Evolutionary conservation across 225 moss, liverwort and hornwort species (phyloP).

Genomic region (Rhytidiadelphus loreus): DNA sequence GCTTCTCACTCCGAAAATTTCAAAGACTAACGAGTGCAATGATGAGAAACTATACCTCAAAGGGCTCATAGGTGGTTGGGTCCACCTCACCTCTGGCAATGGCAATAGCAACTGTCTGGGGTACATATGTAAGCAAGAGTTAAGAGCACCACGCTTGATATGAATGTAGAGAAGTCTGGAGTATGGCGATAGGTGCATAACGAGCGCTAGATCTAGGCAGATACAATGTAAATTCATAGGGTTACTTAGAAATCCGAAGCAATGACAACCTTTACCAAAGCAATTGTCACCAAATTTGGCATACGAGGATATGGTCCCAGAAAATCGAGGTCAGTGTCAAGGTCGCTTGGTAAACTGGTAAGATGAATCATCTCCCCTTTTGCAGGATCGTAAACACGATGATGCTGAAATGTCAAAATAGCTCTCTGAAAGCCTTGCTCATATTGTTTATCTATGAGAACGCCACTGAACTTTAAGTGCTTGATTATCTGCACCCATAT

Average conservation of each 20-base stretch:
- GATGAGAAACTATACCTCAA: slow-evolving; percentile 45
- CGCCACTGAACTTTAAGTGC: slow-evolving; percentile 79
- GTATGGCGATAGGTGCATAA: neutral
- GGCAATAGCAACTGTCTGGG: slow-evolving; percentile 45
- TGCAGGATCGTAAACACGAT: slow-evolving; percentile 74
- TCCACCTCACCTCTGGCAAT: slow-evolving; percentile 84
- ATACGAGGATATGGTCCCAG: slow-evolving; percentile 94
- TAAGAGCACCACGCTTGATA: slow-evolving; percentile 19
- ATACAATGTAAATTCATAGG: neutral
- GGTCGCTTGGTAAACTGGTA: slow-evolving; percentile 42
- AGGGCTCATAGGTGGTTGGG: slow-evolving; percentile 62
- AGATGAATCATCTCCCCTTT: slow-evolving; percentile 66
- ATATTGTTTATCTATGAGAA: slow-evolving; percentile 50
- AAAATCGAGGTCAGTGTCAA: slow-evolving; percentile 54
- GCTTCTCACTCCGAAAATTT: neutral
- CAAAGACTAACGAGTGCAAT: neutral
- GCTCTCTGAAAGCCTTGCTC: slow-evolving; percentile 73
- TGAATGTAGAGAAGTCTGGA: neutral
- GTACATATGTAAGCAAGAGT: slow-evolving; percentile 54
- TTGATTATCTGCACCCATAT: slow-evolving; percentile 56
- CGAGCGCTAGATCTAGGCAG: neutral
- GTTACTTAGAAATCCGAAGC: neutral
- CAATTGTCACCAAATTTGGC: neutral
- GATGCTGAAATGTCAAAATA: slow-evolving; percentile 84
- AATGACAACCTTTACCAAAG: neutral